Evolutionary conservation across 2,329 filamentous ascomycete species (phyloP), one percentile per base, ranked within the genome.

Genomic region (Esteya vermicola): DNA sequence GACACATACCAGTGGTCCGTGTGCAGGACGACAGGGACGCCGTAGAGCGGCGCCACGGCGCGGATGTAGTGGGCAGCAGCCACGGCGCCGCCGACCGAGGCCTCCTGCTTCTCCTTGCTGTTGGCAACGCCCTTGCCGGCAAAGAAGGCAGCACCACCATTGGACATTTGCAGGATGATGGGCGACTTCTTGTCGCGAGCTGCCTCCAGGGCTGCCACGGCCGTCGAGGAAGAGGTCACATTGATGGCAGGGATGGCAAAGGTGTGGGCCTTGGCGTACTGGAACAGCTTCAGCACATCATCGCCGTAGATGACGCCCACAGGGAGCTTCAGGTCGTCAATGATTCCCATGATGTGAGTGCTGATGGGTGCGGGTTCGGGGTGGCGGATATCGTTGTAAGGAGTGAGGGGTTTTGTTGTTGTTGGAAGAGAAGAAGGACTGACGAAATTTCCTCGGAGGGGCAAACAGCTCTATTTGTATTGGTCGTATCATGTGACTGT

Each of bases 31-130:
- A 94, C 85, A 55, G 89, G 89, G 50, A 96, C 68, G 52, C 81
- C 85, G 66, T 98, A 98, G 52, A 74, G 53, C 45, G 89, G 85
- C 39, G 91, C 85, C 54, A 96, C 67, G 51, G 82, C 70, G 58
- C 88, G 85, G 68, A 95, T 85, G 72, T 85, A 96, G 70, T 94
- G 84, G 52, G 91, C 91, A 53, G 75, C 88, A 48, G 91, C 88
- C 50, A 96, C 65, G 59, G 84, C 71, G 60, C 91, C 91, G 43
- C 80, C 79, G 58, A 98, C 82, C 51, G 86, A 93, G 46, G 86
- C 89, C 54, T 78, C 70, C 68, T 95, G 91, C 67, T 88, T 72
- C 68, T 95, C 89, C 67, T 88, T 72, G 47, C 55, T 57, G 61
- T 94, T 93, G 66, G 74, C 67, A 55, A 93, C 75, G 58, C 83